phyloP scores from a whole-genome alignment of 441 rosid species.

The Aquilaria agallochum region DNA sequence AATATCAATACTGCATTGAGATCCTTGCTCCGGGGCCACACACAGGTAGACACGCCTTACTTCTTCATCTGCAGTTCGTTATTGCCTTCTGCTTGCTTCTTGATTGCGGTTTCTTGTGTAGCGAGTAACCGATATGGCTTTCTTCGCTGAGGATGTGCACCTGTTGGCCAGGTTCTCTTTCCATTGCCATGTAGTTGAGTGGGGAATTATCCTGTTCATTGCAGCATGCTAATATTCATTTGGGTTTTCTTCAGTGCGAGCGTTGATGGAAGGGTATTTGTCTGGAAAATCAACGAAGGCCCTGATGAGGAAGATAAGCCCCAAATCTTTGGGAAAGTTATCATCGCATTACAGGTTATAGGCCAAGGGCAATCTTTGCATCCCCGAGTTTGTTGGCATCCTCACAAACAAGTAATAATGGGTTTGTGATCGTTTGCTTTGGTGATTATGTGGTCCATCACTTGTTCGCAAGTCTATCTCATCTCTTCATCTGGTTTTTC shows the following conservation, averaged over 20 bases:
- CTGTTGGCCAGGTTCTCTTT: slow-evolving; percentile 37
- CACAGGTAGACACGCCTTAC: slow-evolving; percentile 21
- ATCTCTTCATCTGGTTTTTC: too few species aligned
- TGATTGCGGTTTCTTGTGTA: slow-evolving; percentile 9
- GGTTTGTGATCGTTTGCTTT: not conserved
- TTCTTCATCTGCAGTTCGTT: not conserved
- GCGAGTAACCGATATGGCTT: slow-evolving; percentile 44
- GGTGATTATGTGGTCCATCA: too few species aligned
- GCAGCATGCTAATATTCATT: not conserved
- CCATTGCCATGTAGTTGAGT: not conserved
- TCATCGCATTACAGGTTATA: slow-evolving; percentile 28
- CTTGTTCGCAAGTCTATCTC: too few species aligned
- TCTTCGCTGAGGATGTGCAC: slow-evolving; percentile 47
- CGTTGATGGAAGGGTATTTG: slow-evolving; percentile 31
- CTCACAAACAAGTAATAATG: slow-evolving; percentile 39
- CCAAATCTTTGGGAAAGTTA: slow-evolving; percentile 34
- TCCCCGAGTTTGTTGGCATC: slow-evolving; percentile 46
- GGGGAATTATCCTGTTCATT: not conserved
- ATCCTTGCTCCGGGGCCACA: slow-evolving; percentile 41
- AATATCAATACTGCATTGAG: slow-evolving; percentile 40
- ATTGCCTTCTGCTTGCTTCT: not conserved
- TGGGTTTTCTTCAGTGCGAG: slow-evolving; percentile 30
- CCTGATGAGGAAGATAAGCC: slow-evolving; percentile 39
- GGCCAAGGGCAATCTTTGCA: slow-evolving; percentile 30
- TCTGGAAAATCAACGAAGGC: slow-evolving; percentile 42